Conservation (phyloP, 192 early-diverging fungal genomes). For the Entomortierella chlamydospora region DNA sequence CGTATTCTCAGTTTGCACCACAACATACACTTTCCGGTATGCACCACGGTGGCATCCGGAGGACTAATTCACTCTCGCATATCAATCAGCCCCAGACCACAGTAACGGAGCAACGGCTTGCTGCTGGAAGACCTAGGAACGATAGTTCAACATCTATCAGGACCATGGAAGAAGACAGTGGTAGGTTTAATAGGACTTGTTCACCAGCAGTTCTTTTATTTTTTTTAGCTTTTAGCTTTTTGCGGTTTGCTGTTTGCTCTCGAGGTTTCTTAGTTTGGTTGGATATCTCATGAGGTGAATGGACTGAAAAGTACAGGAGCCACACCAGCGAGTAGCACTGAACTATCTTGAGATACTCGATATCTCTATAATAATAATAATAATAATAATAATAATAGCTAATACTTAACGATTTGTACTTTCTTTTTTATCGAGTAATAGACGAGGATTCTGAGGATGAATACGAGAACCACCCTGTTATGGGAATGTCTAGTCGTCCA, state of each 20-base stretch:
- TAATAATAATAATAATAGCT: no score
- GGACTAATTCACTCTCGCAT: constrained; percentile 52
- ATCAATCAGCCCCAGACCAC: constrained; percentile 19
- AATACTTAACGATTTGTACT: neutral
- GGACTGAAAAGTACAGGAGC: neutral
- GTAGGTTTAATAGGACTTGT: constrained; percentile 12
- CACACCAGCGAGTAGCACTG: neutral
- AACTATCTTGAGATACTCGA: no score
- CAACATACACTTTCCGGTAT: constrained; percentile 17
- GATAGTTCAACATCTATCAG: constrained; percentile 37
- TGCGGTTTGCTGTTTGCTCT: constrained; percentile 13
- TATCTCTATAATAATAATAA: no score
- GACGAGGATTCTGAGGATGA: constrained; percentile 50
- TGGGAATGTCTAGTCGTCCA: constrained; percentile 40
- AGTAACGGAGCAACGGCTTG: constrained; percentile 34
- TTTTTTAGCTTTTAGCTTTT: neutral
- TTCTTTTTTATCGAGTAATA: neutral
- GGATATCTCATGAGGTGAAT: neutral
- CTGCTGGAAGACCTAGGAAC: constrained; percentile 39
- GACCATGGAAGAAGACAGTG: constrained; percentile 34
- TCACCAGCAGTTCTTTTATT: neutral
- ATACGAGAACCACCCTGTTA: constrained; percentile 37
- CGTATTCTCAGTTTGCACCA: constrained; percentile 17
- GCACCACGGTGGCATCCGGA: constrained; percentile 32
- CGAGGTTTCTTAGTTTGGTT: no score